Conservation (phyloP, 208 protist species). For the Leishmania major region DNA sequence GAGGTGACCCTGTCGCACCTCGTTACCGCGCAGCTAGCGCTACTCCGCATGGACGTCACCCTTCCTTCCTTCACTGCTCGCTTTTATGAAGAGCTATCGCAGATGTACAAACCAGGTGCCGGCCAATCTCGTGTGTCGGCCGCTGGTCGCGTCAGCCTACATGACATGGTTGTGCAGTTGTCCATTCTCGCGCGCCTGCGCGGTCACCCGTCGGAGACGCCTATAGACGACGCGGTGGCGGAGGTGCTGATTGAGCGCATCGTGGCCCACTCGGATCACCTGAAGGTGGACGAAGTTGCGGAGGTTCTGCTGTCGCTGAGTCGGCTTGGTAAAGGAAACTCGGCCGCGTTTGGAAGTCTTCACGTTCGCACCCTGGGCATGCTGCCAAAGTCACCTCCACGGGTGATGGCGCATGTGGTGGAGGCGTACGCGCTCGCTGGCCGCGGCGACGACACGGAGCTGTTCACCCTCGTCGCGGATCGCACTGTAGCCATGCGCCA, state of each 20-base stretch:
- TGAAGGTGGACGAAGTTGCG: slow-evolving; percentile 48
- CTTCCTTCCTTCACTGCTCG: slow-evolving; percentile 33
- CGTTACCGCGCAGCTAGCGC: slow-evolving; percentile 58
- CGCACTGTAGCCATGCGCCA: slow-evolving; percentile 58
- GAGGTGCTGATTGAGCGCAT: slow-evolving; percentile 14
- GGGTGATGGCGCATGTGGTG: slow-evolving; percentile 51
- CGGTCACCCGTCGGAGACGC: background rate
- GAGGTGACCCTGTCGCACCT: slow-evolving; percentile 49
- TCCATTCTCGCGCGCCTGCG: slow-evolving; percentile 41
- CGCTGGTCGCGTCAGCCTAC: background rate
- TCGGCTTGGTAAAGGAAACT: slow-evolving; percentile 32
- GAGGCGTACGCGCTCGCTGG: slow-evolving; percentile 54
- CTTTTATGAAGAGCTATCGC: slow-evolving; percentile 16
- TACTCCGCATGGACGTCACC: slow-evolving; percentile 73
- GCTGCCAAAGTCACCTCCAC: slow-evolving; percentile 51
- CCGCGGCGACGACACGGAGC: slow-evolving; percentile 49
- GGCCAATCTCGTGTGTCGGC: background rate
- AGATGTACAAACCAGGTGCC: background rate
- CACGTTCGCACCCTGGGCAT: slow-evolving; percentile 55
- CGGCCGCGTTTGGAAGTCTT: slow-evolving; percentile 28
- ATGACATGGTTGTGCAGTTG: slow-evolving; percentile 40
- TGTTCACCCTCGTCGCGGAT: slow-evolving; percentile 78
- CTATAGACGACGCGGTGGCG: background rate
- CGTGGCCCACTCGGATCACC: background rate
- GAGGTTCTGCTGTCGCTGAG: slow-evolving; percentile 76